Conservation (phyloP, 192 early-diverging fungal genomes). For the Coemansia asiatica region DNA sequence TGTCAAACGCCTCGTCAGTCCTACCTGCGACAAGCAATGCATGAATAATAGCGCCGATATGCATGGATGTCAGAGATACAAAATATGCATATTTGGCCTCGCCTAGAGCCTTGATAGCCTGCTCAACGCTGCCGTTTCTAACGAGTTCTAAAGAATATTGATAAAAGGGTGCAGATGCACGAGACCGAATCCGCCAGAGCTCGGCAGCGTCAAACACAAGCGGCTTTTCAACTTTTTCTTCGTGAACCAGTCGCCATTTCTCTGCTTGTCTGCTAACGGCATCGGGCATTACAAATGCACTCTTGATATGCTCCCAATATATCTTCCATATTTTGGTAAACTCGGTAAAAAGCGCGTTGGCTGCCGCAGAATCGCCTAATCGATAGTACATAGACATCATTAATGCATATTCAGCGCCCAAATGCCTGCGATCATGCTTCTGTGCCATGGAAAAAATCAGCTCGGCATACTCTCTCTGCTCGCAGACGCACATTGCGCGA, state of each 20-base stretch:
- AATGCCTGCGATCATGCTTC: conserved; percentile 3
- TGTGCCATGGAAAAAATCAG: conserved; percentile 18
- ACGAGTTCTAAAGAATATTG: conserved; percentile 24
- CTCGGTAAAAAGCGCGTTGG: conserved; percentile 17
- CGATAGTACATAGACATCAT: conserved; percentile 49
- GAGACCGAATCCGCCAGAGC: conserved; percentile 12
- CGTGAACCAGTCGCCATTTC: conserved; percentile 25
- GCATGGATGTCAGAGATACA: conserved; percentile 6
- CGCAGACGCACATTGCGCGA: conserved; percentile 22
- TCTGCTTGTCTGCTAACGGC: conserved; percentile 21
- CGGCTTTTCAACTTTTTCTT: conserved; percentile 1
- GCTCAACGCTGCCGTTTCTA: not conserved
- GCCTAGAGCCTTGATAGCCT: conserved; percentile 14
- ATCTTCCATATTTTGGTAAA: conserved; percentile 12
- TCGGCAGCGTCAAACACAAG: conserved; percentile 12
- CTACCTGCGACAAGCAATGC: conserved; percentile 14
- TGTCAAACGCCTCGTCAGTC: conserved; percentile 16
- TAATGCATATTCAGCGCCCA: conserved; percentile 14
- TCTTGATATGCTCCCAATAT: conserved; percentile 10
- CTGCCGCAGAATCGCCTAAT: conserved; percentile 1
- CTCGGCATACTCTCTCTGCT: conserved; percentile 24
- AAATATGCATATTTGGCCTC: conserved; percentile 11
- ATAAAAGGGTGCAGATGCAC: conserved; percentile 29
- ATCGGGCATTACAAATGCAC: conserved; percentile 21
- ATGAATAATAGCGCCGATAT: conserved; percentile 21